Evolutionary conservation across 352 stramenopile genomes (phyloP).

Genomic region (Aphanomyces astaci): DNA sequence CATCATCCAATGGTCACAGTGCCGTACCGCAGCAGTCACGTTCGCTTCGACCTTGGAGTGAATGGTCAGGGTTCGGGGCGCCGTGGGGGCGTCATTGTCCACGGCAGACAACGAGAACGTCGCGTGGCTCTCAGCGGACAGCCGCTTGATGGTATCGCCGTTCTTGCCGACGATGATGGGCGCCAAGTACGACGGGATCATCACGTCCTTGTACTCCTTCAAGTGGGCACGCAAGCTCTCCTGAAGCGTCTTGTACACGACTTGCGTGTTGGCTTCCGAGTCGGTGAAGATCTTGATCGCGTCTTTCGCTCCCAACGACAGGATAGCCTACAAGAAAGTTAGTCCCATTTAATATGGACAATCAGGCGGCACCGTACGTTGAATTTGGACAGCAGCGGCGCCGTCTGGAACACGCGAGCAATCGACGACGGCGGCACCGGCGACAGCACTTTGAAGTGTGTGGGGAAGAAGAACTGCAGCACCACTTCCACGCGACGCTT

Average conservation of each 20-base stretch:
- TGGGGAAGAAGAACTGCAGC: conserved; percentile 69
- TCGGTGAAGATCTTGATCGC: conserved; percentile 61
- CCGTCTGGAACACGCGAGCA: conserved; percentile 51
- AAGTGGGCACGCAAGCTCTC: conserved; percentile 50
- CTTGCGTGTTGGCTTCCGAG: conserved; percentile 39
- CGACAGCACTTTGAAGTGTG: conserved; percentile 43
- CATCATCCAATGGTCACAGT: too few species aligned
- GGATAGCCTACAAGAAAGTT: conserved; percentile 24
- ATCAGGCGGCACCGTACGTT: conserved; percentile 24
- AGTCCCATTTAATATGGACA: neutral
- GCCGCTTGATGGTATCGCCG: conserved; percentile 71
- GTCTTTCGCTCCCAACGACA: conserved; percentile 48
- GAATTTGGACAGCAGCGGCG: conserved; percentile 48
- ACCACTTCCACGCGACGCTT: conserved; percentile 65
- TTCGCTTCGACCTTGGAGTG: conserved; percentile 54
- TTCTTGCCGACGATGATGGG: conserved; percentile 64
- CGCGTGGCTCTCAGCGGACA: conserved; percentile 44
- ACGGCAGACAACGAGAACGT: conserved; percentile 8
- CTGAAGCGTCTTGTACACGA: conserved; percentile 38
- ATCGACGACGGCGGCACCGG: conserved; percentile 41
- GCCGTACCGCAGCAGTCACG: conserved; percentile 38
- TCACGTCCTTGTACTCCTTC: conserved; percentile 60
- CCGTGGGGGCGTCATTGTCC: conserved; percentile 9
- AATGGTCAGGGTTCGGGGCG: conserved; percentile 46
- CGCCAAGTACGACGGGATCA: conserved; percentile 52